Evolutionary conservation across 768 basidiomycete species (phyloP).

Genomic region (Agaricus sinodeliciosus): DNA sequence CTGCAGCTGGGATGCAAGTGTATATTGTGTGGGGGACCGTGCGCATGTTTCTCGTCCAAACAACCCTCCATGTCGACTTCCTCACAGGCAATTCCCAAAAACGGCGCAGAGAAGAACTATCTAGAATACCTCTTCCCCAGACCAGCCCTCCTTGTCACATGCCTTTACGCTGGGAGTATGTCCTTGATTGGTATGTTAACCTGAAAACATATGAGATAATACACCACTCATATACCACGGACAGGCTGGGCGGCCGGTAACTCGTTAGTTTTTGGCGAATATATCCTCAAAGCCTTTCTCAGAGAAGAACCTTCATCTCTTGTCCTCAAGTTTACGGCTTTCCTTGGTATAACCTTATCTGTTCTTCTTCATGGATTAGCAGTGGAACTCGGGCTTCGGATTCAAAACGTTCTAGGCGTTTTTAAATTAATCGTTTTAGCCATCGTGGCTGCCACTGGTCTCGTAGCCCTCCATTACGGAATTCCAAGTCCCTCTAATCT

Average conservation of each 20-base stretch:
- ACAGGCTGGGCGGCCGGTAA: constrained; percentile 36
- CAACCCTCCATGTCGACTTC: neutral
- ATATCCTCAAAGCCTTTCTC: constrained; percentile 25
- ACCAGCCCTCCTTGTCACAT: constrained; percentile 51
- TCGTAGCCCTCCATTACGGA: constrained; percentile 33
- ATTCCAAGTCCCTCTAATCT: constrained; percentile 21
- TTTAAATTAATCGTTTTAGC: constrained; percentile 48
- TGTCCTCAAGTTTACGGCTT: constrained; percentile 28
- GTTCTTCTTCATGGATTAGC: constrained; percentile 35
- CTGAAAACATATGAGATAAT: neutral
- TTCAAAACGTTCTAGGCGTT: constrained; percentile 57
- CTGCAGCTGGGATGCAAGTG: constrained; percentile 32
- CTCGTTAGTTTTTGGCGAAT: constrained; percentile 56
- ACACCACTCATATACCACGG: neutral
- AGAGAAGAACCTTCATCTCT: constrained; percentile 14
- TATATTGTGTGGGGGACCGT: constrained; percentile 36
- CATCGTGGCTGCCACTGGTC: constrained; percentile 41
- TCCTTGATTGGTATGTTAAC: constrained; percentile 33
- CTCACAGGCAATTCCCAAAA: constrained; percentile 46
- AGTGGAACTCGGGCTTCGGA: constrained; percentile 47
- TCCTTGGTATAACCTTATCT: constrained; percentile 30
- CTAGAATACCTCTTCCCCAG: constrained; percentile 54
- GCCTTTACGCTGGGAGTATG: constrained; percentile 47
- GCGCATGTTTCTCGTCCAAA: constrained; percentile 9
- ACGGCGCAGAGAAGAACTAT: constrained; percentile 70